phyloP scores from a whole-genome alignment of 2,329 filamentous ascomycete genomes.

The Apiospora hydei region DNA sequence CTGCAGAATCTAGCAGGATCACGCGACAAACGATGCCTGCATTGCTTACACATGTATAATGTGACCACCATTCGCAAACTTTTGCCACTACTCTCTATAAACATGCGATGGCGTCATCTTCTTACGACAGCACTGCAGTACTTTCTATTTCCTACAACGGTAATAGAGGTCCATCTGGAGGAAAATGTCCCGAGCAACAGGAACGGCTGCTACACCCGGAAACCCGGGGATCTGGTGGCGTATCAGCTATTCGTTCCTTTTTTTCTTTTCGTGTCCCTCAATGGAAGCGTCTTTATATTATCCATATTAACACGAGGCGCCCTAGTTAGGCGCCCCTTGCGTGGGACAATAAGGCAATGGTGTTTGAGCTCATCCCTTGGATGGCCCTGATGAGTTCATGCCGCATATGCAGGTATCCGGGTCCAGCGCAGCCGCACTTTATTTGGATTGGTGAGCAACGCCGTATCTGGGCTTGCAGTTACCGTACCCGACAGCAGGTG shows the following conservation, averaged over 20 bases:
- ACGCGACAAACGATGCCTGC: neutral
- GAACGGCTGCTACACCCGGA: neutral
- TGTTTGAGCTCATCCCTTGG: neutral
- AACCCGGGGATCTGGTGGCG: neutral
- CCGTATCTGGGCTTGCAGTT: neutral
- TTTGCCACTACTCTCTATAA: neutral
- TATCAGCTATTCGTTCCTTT: neutral
- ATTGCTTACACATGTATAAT: neutral
- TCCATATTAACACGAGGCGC: neutral
- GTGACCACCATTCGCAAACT: neutral
- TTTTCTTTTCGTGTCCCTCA: neutral
- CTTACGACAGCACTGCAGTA: too few relatives aligned
- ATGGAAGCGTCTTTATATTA: neutral
- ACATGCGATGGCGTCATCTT: too few relatives aligned
- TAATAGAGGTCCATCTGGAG: neutral
- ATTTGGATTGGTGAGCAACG: neutral
- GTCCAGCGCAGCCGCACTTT: neutral
- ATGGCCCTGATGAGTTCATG: neutral
- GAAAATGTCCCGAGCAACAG: neutral
- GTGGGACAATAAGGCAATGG: neutral
- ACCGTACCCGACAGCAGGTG: neutral
- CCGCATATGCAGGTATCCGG: conserved; percentile 9
- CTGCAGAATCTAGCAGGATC: neutral
- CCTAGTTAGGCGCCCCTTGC: neutral
- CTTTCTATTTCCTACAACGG: neutral